Conservation (phyloP, 768 basidiomycete genomes). For the Tylopilus cervinicoccineus region DNA sequence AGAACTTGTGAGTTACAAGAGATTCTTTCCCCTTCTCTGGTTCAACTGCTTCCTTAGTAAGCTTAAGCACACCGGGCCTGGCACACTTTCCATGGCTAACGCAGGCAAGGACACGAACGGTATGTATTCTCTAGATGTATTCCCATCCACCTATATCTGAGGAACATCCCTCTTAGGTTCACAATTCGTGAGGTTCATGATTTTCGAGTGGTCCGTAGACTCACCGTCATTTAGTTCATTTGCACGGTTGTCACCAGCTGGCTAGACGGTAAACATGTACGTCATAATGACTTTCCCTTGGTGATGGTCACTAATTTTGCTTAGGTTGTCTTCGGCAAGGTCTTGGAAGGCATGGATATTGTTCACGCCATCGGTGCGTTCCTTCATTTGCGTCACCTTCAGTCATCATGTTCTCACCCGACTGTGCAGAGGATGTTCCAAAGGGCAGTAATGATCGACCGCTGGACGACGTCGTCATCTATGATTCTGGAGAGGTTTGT, state of each 20-base stretch:
- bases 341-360: conserved; percentile 90
- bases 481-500: conserved; percentile 81
- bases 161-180: conserved; percentile 48
- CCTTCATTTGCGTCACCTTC: neutral
- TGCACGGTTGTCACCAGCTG: conserved; percentile 83
- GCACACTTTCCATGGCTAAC: conserved; percentile 93
- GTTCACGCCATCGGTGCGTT: conserved; percentile 66
- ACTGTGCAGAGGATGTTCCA: conserved; percentile 62
- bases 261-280: conserved; percentile 87
- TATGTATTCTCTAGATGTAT: conserved; percentile 26
- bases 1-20: conserved; percentile 74
- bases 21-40: neutral
- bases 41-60: conserved; percentile 53
- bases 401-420: conserved; percentile 9
- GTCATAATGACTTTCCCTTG: conserved; percentile 13
- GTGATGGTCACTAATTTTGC: conserved; percentile 2
- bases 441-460: conserved; percentile 76
- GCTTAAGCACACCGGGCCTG: conserved; percentile 88
- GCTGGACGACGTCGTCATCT: conserved; percentile 71
- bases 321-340: conserved; percentile 90
- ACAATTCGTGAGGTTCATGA: conserved; percentile 65
- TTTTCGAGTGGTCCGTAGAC: neutral
- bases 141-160: neutral
- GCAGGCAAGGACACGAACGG: conserved; percentile 92
- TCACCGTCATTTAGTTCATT: conserved; percentile 66